Base-by-base conservation (phyloP, 257 asterid species). In the Solanum ahanhuiri region DNA sequence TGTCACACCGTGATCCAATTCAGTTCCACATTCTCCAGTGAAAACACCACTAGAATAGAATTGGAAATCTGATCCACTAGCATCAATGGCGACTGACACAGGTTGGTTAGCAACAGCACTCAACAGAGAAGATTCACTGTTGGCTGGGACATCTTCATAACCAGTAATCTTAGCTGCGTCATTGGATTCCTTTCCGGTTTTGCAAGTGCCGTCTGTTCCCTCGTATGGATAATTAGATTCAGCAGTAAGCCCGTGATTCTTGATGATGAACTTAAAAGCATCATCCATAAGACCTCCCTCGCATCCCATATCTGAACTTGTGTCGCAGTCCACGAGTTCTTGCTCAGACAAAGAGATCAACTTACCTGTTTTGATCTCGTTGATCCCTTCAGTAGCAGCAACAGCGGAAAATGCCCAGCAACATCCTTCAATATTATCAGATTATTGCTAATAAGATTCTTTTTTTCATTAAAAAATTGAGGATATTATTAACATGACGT, bases 401-500 rank as follows among this genome's bases (percentile, higher is more conserved):
- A 87, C 87, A 9, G 86, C 82, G 0, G 87, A 87, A 79, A 87
- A 87, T 64, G 89, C 89, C 89, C 89, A 87, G 31, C 89, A 87
- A 43, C 87, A 75, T 41, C 87, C 89, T 82, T 5, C 39, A 66
- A 25, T 66, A 57, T 30, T 28, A 30, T 30, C 31, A 30, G 31
- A 0, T 30, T 30, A 30, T 28, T 2, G 31, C 31, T 30, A 30
- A 30, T 30, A 30, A 30, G 31, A 30, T 30, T 30, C 31, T 11
- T 34, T 64, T 10, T 23, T 12, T 12, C 35, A 1, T 41, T 76
- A 12, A 41, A 77, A 41, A 6, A 17, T 1, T 2, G 12, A 54
- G 23, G 10, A 54, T 54, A 18, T 2, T 54, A 54, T 18, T 18
- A 12, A 41, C 83, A 23, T 1, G 23, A 14, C 7, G 2, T 20